Percentiles rank a stretch among this genome's conserved stretches.
These are phyloP conservation scores for Coleophoma crateriformis DNA, from an alignment of 2,329 filamentous ascomycete species.

Conservation along the genomic window DNA sequence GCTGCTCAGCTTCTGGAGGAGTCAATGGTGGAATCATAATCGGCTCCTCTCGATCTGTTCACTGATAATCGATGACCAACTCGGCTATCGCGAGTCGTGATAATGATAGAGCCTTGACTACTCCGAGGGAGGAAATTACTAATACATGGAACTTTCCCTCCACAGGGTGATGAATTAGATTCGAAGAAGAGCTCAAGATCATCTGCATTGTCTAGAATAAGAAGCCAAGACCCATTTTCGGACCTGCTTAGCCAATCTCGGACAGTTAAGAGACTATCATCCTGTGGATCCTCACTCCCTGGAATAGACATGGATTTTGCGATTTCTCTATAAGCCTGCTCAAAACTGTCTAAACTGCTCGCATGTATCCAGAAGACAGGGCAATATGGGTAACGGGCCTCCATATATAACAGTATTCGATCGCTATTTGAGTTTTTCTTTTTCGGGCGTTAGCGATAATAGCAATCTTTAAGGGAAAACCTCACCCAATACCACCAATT, in stretches of 20 bases:
- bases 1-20: constrained; percentile 2
- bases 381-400: background rate
- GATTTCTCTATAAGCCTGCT: background rate
- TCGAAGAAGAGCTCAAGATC: background rate
- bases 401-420: background rate
- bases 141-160: background rate
- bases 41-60: constrained; percentile 1
- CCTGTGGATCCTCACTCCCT: background rate
- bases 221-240: background rate
- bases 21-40: constrained; percentile 5
- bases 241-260: background rate
- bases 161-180: too few relatives aligned
- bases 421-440: background rate
- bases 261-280: background rate
- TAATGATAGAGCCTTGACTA: constrained; percentile 6
- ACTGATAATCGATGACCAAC: constrained; percentile 1
- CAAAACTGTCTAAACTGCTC: background rate
- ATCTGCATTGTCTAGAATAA: background rate
- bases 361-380: background rate
- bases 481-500: background rate
- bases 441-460: background rate
- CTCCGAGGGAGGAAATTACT: constrained; percentile 1
- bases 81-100: constrained; percentile 10
- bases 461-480: background rate
- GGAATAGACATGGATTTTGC: background rate